Percentiles rank a stretch among this genome's conserved stretches.
These are phyloP conservation scores for Solanum virginianum DNA, from an alignment of 257 asterid genomes.

Conservation along the genomic window DNA sequence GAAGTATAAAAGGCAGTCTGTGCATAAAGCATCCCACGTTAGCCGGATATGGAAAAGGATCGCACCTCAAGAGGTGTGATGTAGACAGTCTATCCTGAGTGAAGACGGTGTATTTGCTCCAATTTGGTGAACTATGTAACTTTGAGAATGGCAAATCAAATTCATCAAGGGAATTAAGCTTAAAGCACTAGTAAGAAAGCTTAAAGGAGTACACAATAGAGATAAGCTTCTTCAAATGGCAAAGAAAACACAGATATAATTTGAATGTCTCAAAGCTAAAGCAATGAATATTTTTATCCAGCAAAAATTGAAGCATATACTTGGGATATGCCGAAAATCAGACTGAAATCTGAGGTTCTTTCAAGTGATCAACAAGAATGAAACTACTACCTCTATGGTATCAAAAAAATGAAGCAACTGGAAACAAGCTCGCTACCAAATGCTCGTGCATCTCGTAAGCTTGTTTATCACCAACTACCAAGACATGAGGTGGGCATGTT, in stretches of 20 bases:
- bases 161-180: not conserved
- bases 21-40: too few species aligned
- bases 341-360: not conserved
- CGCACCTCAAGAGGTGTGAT: too few species aligned
- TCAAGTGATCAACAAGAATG: constrained; percentile 3
- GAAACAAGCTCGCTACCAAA: not conserved
- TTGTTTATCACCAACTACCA: constrained; percentile 16
- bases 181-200: not conserved
- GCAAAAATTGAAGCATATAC: not conserved
- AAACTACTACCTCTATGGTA: not conserved
- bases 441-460: not conserved
- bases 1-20: not conserved
- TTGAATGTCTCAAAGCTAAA: not conserved
- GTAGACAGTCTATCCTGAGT: not conserved
- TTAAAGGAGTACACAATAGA: not conserved
- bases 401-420: not conserved
- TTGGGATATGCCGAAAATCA: constrained; percentile 1
- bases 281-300: not conserved
- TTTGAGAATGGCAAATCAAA: not conserved
- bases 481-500: constrained; percentile 10
- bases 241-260: not conserved
- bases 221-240: not conserved
- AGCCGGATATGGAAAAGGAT: too few species aligned
- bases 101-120: not conserved
- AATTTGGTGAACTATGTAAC: not conserved